Evolutionary conservation across 1,284 basidiomycete species (phyloP).

Genomic region (Irpex sp.): DNA sequence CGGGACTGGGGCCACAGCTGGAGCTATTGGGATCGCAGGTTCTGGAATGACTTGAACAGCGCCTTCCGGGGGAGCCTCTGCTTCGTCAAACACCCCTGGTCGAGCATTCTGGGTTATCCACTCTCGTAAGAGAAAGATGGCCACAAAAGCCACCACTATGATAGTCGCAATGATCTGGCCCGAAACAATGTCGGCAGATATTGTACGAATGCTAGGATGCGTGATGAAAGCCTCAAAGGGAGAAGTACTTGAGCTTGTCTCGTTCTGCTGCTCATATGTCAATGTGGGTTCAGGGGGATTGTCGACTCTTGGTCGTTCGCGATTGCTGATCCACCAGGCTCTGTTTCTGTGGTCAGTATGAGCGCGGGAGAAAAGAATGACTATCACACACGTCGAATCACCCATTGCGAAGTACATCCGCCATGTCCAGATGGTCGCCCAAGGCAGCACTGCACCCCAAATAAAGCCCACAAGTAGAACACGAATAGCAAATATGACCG

Average conservation of each 20-base stretch:
- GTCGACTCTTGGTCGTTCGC: slow-evolving; percentile 35
- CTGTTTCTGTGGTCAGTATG: slow-evolving; percentile 29
- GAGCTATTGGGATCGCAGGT: slow-evolving; percentile 1
- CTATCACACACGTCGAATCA: slow-evolving; percentile 63
- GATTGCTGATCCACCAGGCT: slow-evolving; percentile 75
- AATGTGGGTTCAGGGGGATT: slow-evolving; percentile 23
- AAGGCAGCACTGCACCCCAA: slow-evolving; percentile 90
- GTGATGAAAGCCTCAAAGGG: slow-evolving; percentile 27
- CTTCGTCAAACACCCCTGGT: slow-evolving; percentile 76
- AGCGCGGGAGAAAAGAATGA: slow-evolving; percentile 7
- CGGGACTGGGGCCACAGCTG: neutral
- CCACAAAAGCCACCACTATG: slow-evolving; percentile 83
- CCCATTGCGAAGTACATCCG: slow-evolving; percentile 80
- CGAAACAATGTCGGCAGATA: slow-evolving; percentile 81
- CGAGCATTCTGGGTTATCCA: slow-evolving; percentile 93
- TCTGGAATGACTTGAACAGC: neutral
- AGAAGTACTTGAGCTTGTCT: slow-evolving; percentile 18
- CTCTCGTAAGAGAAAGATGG: slow-evolving; percentile 87
- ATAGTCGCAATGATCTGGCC: slow-evolving; percentile 91
- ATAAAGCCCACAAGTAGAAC: slow-evolving; percentile 72
- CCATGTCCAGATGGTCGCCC: slow-evolving; percentile 87
- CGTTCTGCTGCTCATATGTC: slow-evolving; percentile 23
- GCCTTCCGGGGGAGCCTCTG: slow-evolving; percentile 35
- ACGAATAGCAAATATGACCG: slow-evolving; percentile 58
- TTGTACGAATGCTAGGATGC: slow-evolving; percentile 54